Evolutionary conservation across 2,329 filamentous ascomycete species (phyloP).

Genomic region (Aureobasidium melanogenum): DNA sequence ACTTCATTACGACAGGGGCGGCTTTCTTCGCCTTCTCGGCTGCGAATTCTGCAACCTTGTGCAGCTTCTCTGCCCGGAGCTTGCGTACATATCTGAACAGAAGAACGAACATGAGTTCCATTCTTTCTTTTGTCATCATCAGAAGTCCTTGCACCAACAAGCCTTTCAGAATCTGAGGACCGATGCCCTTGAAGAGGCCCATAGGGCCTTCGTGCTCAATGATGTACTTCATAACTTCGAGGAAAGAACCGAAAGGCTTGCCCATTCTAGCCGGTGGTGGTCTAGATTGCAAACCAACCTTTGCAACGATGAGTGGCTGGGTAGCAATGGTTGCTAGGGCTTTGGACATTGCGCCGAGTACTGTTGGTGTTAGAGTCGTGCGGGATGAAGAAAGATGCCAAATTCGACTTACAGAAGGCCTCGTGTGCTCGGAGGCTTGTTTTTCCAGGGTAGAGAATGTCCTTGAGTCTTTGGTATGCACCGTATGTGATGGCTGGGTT

Average conservation of each 20-base stretch:
- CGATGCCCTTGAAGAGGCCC: conserved; percentile 95
- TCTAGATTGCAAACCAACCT: conserved; percentile 90
- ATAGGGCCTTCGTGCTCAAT: conserved; percentile 73
- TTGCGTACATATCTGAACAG: conserved; percentile 74
- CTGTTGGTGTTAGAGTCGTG: conserved; percentile 27
- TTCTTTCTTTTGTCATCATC: conserved; percentile 98
- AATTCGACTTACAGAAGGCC: conserved; percentile 67
- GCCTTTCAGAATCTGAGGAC: conserved; percentile 86
- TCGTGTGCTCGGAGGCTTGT: conserved; percentile 69
- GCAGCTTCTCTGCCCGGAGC: conserved; percentile 59
- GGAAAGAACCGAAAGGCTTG: conserved; percentile 86
- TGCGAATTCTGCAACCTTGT: conserved; percentile 56
- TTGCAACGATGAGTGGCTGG: conserved; percentile 93
- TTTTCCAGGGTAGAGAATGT: conserved; percentile 68
- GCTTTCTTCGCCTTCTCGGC: conserved; percentile 48
- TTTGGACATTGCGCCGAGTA: conserved; percentile 89
- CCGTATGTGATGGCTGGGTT: conserved; percentile 98
- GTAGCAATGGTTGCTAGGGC: conserved; percentile 83
- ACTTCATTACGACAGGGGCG: conserved; percentile 40
- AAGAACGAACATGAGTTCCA: conserved; percentile 81
- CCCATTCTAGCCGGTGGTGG: conserved; percentile 76
- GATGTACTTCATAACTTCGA: conserved; percentile 93
- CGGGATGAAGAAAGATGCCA: not conserved
- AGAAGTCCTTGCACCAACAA: conserved; percentile 87
- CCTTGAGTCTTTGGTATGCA: conserved; percentile 82